phyloP scores from a whole-genome alignment of 805 yeast genomes.

The Yarrowia keelungensis region DNA sequence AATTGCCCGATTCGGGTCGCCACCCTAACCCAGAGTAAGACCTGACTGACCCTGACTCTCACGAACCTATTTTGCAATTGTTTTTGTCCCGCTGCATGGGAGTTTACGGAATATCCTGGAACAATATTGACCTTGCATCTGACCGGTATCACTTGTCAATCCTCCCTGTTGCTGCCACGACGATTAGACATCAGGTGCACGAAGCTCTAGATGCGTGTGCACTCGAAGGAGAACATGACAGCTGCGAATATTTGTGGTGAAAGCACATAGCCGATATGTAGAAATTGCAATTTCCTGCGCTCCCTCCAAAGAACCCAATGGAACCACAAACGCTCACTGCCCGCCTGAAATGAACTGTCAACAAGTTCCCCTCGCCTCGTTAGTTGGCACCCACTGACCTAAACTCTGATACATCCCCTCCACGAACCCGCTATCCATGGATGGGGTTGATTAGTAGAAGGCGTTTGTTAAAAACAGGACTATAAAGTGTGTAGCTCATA shows the following conservation, averaged over 20 bases:
- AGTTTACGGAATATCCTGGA: background rate
- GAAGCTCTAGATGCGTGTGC: no score
- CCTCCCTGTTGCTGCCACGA: background rate
- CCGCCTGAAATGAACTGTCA: background rate
- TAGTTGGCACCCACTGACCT: background rate
- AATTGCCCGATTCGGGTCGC: slow-evolving; percentile 12
- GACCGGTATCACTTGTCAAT: background rate
- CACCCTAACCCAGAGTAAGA: background rate
- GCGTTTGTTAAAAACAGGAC: no score
- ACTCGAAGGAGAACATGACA: no score
- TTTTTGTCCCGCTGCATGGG: background rate
- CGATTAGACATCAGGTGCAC: background rate
- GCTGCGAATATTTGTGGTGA: no score
- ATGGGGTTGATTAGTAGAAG: no score
- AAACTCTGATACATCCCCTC: slow-evolving; percentile 3
- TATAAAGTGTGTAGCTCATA: no score
- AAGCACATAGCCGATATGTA: no score
- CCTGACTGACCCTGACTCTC: slow-evolving; percentile 5
- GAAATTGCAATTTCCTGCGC: no score
- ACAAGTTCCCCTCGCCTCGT: slow-evolving; percentile 11
- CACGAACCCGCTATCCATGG: background rate
- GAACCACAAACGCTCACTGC: background rate
- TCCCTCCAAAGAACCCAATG: background rate
- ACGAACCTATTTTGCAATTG: slow-evolving; percentile 1
- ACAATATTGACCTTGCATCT: background rate